phyloP scores from a whole-genome alignment of 1,284 basidiomycete species.

The Athelia psychrophila region DNA sequence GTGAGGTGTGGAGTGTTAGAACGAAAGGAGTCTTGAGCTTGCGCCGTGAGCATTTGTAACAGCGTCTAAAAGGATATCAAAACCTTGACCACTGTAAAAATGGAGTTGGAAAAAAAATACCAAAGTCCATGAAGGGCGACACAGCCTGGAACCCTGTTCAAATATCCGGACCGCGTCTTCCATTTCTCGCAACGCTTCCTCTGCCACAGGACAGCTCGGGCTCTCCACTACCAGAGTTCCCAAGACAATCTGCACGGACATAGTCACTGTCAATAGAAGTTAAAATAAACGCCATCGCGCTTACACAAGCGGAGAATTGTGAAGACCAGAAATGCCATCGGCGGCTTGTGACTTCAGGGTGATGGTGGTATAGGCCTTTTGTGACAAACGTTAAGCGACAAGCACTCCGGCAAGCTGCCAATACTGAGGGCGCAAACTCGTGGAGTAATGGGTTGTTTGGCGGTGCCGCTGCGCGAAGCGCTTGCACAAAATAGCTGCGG shows the following conservation, averaged over 20 bases:
- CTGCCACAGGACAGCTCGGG: constrained; percentile 39
- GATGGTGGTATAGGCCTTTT: constrained; percentile 32
- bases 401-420: constrained; percentile 43
- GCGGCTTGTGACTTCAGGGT: constrained; percentile 29
- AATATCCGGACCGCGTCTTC: constrained; percentile 36
- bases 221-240: constrained; percentile 43
- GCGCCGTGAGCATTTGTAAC: too few relatives aligned
- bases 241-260: constrained; percentile 43
- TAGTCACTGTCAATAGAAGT: too few relatives aligned
- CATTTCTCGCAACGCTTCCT: constrained; percentile 36
- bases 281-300: too few relatives aligned
- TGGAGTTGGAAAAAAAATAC: constrained; percentile 21
- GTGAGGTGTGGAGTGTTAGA: too few relatives aligned
- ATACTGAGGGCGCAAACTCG: constrained; percentile 44
- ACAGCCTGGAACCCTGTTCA: constrained; percentile 36
- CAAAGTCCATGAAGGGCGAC: constrained; percentile 36
- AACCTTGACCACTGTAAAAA: too few relatives aligned
- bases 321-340: constrained; percentile 54
- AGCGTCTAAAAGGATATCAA: too few relatives aligned
- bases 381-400: constrained; percentile 38
- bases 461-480: constrained; percentile 37
- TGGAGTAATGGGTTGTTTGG: constrained; percentile 40
- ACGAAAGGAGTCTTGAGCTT: too few relatives aligned
- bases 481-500: constrained; percentile 47
- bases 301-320: constrained; percentile 48